phyloP scores from a whole-genome alignment of 352 stramenopile species.

The Phytopythium cucurbitacearum region DNA sequence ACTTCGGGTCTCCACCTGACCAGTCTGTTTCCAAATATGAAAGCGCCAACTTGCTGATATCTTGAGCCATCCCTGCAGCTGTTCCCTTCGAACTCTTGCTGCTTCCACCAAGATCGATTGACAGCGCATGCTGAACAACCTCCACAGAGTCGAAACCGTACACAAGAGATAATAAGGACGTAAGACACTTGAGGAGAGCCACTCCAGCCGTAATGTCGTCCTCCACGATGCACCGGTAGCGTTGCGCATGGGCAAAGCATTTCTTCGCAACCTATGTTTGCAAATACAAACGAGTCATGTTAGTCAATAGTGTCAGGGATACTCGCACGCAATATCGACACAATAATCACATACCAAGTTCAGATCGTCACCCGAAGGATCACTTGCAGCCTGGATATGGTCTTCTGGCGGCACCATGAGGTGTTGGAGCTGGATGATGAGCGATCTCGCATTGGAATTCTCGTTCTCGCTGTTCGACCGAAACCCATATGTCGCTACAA shows the following conservation, averaged over 20 bases:
- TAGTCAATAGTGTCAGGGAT: too few species aligned
- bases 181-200: conserved; percentile 19
- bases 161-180: conserved; percentile 14
- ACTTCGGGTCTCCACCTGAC: conserved; percentile 33
- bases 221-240: conserved; percentile 16
- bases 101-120: conserved; percentile 12
- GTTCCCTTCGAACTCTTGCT: conserved; percentile 3
- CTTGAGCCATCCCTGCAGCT: conserved; percentile 14
- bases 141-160: conserved; percentile 16
- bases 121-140: conserved; percentile 9
- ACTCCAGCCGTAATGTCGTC: conserved; percentile 17
- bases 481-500: conserved; percentile 6
- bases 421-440: conserved; percentile 14
- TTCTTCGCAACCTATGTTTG: conserved; percentile 15
- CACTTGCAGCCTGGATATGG: conserved; percentile 1
- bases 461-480: neutral
- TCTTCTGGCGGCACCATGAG: conserved; percentile 10
- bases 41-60: conserved; percentile 32
- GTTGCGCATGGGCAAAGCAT: conserved; percentile 20
- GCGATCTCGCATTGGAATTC: neutral
- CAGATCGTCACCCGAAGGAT: conserved; percentile 2
- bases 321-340: too few species aligned
- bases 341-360: conserved; percentile 8
- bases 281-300: neutral
- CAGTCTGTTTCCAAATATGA: conserved; percentile 41